Evolutionary conservation across 208 protist species (phyloP), one percentile per base, ranked within the genome.

Genomic region (Tritrichomonas foetus): DNA sequence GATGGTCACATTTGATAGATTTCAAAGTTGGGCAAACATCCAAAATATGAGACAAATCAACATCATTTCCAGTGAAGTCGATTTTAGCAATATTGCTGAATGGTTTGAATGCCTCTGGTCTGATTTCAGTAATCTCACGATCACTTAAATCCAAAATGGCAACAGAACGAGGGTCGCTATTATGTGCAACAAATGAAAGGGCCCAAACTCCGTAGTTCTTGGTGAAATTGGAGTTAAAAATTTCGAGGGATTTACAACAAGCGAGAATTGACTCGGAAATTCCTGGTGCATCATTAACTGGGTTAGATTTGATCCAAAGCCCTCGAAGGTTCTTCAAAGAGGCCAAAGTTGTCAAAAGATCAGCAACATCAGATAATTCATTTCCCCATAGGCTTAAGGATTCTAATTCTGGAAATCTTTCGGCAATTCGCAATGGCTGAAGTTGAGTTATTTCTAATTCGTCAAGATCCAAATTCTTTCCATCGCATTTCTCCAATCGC

Each of bases 161-260:
- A 27, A 89, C 47, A 39, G 44, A 27, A 33, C n/a, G 5, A 16
- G 78, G n/a, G 0, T 89, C 47, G 2, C 0, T 13, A 44, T 25
- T 27, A 36, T 89, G 25, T 0, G 27, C 39, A 57, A 89, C 41
- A 89, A 44, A 89, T 27, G 44, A 33, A 39, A 89, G 16, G 16
- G 78, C 78, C 78, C 78, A 89, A 33, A 33, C 25, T n/a, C n/a
- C 41, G 27, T 89, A 89, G 33, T 89, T 89, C 9, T 89, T 47
- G 53, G 78, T 89, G 22, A 89, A 89, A 33, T 61, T 57, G 2
- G 41, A 33, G 36, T 89, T 89, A 9, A 57, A 39, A 57, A 89
- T 47, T 89, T 89, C 78, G 0, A 89, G 27, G 5, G 53, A 33
- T 50, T 25, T 25, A n/a, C 44, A 89, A 44, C 14, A 57, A 3